These are phyloP conservation scores for Trifolium fragiferum DNA, from an alignment of 306 rosid genomes.

Conservation along the genomic window DNA sequence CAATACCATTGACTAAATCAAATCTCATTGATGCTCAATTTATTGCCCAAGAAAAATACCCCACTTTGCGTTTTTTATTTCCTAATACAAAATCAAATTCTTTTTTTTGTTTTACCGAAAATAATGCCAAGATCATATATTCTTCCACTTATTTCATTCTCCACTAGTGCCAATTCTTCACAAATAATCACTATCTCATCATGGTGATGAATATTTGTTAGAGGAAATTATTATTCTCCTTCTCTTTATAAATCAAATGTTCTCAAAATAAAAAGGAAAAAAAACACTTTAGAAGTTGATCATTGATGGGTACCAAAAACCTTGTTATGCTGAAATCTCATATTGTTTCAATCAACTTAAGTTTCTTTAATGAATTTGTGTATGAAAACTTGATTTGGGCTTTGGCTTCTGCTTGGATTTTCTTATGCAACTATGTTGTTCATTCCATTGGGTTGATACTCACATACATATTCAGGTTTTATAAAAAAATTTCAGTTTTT, in stretches of 20 bases:
- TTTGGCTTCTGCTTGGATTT: slow-evolving; percentile 47
- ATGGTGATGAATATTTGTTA: slow-evolving; percentile 33
- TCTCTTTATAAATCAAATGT: background rate
- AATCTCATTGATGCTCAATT: slow-evolving; percentile 3
- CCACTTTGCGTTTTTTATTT: slow-evolving; percentile 29
- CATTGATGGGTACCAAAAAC: slow-evolving; percentile 52
- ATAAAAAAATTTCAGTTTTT: background rate
- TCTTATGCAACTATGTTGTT: slow-evolving; percentile 43
- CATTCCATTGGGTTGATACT: slow-evolving; percentile 48
- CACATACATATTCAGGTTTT: slow-evolving; percentile 58
- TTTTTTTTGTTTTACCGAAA: background rate
- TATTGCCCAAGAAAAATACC: background rate
- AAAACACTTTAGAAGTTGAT: slow-evolving; percentile 7
- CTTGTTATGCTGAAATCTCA: slow-evolving; percentile 46
- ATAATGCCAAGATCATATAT: slow-evolving; percentile 28
- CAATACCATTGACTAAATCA: slow-evolving; percentile 13
- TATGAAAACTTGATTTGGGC: slow-evolving; percentile 52
- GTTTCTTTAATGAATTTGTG: slow-evolving; percentile 38
- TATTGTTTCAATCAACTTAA: slow-evolving; percentile 37
- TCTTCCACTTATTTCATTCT: slow-evolving; percentile 49
- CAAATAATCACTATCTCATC: slow-evolving; percentile 41
- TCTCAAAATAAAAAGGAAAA: background rate
- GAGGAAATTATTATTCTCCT: background rate
- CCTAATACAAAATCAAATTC: slow-evolving; percentile 29
- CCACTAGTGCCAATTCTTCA: slow-evolving; percentile 38